Evolutionary conservation across 2,329 filamentous ascomycete species (phyloP), one percentile per base, ranked within the genome.

Genomic region (Ceratocystis eucalypticola): DNA sequence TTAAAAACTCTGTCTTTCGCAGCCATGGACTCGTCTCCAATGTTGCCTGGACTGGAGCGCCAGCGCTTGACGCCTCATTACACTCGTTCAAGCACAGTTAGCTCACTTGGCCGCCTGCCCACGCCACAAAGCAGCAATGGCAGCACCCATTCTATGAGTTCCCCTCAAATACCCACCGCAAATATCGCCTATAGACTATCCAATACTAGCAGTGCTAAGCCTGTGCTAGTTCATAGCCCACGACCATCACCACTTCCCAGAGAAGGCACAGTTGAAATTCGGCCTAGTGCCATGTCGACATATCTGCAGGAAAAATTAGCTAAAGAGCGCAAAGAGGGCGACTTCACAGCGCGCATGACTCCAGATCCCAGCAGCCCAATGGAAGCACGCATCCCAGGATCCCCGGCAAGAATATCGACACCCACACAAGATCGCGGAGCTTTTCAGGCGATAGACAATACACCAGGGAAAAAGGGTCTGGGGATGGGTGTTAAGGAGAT

Each of bases 401-500:
- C 67, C 1, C 67, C 67, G 3, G 53, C 45, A 3, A 66, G 67
- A 55, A 64, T 68, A 20, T 53, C 66, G 20, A 67, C 66, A 44
- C 66, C 66, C 10, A 48, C 41, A 20, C 62, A 63, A 28, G 66
- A 67, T 6, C 62, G 62, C 12, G 67, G 64, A n/a, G 61, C 66
- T 22, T 61, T 63, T 10, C 48, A 53, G 48, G 20, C n/a, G 37
- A 17, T 64, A 5, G 80, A 82, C 10, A 25, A 64, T 7, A 66
- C 72, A 7, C 69, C 73, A 10, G 80, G 77, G 70, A 80, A 80
- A 69, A 84, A 80, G 69, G 79, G 79, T 7, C 61, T 68, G 30
- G 67, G 67, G 3, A 77, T 87, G 74, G 85, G 86, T 1, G 76
- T 84, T 5, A 86, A 87, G 72, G 86, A 88, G 70, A 85, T 87